These are phyloP conservation scores for Scortechinia acanthostroma DNA, from an alignment of 2,329 filamentous ascomycete genomes.

Conservation along the genomic window DNA sequence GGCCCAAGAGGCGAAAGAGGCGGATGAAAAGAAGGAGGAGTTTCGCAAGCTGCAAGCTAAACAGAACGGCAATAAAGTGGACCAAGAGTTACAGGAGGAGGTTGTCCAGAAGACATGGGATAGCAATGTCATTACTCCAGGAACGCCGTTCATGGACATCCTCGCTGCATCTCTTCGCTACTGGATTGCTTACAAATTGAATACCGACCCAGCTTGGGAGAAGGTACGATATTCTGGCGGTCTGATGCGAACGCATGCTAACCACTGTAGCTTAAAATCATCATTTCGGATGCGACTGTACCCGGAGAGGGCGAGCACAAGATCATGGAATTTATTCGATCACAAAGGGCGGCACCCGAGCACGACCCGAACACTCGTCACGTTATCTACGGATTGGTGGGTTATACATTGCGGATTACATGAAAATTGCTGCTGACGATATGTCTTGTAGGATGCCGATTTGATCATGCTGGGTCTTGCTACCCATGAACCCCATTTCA, in stretches of 20 bases:
- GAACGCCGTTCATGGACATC: conserved; percentile 97
- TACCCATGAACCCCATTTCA: conserved; percentile 95
- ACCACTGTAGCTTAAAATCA: too few relatives aligned
- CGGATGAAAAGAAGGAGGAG: conserved; percentile 84
- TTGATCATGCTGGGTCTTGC: conserved; percentile 96
- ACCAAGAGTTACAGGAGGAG: conserved; percentile 52
- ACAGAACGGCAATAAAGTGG: conserved; percentile 60
- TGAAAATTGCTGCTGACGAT: too few relatives aligned
- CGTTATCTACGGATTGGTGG: conserved; percentile 93
- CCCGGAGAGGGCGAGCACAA: conserved; percentile 98
- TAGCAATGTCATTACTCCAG: conserved; percentile 78
- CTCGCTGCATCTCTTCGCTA: conserved; percentile 84
- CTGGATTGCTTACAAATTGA: conserved; percentile 96
- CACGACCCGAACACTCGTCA: conserved; percentile 95
- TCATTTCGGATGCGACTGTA: conserved; percentile 96
- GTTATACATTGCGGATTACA: too few relatives aligned
- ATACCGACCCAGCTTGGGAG: conserved; percentile 91
- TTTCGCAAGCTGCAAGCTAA: conserved; percentile 77
- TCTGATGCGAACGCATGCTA: too few relatives aligned
- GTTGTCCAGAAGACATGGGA: conserved; percentile 87
- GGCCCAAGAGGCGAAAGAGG: conserved; percentile 88
- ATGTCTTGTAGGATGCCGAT: too few relatives aligned
- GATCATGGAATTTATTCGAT: conserved; percentile 96
- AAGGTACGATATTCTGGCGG: too few relatives aligned
- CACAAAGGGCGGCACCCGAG: conserved; percentile 80